Percentiles rank a stretch among this genome's conserved stretches.
Conservation (phyloP, 306 rosid genomes). For the Crataegus laevigata region DNA sequence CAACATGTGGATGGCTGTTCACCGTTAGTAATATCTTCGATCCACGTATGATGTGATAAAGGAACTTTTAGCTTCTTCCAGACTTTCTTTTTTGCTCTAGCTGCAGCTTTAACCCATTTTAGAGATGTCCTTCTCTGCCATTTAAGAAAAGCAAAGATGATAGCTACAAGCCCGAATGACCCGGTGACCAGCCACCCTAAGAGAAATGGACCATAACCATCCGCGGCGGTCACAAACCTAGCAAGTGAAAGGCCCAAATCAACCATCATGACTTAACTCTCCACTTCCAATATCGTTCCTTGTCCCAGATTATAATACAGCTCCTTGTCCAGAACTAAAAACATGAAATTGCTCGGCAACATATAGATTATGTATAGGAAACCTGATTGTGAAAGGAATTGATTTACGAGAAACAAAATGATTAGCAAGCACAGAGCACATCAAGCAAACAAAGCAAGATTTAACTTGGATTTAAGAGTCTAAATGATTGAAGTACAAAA, state of each 20-base stretch:
- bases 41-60: slow-evolving; percentile 52
- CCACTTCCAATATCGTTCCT: neutral
- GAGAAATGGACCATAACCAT: slow-evolving; percentile 36
- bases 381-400: slow-evolving; percentile 25
- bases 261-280: slow-evolving; percentile 26
- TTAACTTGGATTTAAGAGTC: neutral
- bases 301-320: neutral
- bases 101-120: slow-evolving; percentile 72
- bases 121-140: slow-evolving; percentile 65
- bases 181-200: slow-evolving; percentile 61
- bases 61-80: slow-evolving; percentile 68
- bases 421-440: neutral
- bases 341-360: neutral
- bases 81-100: slow-evolving; percentile 60
- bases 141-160: slow-evolving; percentile 49
- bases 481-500: neutral
- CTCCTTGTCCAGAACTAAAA: neutral
- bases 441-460: neutral
- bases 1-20: slow-evolving; percentile 71
- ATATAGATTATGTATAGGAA: slow-evolving; percentile 14
- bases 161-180: slow-evolving; percentile 54
- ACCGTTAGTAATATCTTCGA: slow-evolving; percentile 51
- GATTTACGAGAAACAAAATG: neutral
- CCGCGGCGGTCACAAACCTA: slow-evolving; percentile 27
- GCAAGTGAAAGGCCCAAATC: slow-evolving; percentile 36